phyloP scores from a whole-genome alignment of 78 protist species.

The Polysphondylium violaceum region DNA sequence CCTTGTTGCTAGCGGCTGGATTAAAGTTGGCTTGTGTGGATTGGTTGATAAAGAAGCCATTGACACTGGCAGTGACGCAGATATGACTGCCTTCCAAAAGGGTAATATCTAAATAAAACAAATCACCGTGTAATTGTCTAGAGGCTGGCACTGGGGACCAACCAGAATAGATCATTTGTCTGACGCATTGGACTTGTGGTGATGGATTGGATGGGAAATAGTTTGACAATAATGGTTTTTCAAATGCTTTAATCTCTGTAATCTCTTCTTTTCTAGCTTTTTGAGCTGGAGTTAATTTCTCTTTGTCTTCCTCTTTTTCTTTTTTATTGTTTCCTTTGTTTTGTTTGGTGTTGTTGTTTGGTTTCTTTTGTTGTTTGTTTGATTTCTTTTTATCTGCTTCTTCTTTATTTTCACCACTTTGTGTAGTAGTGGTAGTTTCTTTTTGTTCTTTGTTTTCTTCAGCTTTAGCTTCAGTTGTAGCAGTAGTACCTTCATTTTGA shows the following conservation, averaged over 20 bases:
- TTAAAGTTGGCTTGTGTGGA: conserved; percentile 33
- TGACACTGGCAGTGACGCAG: conserved; percentile 56
- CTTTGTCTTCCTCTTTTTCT: background rate
- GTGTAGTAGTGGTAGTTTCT: background rate
- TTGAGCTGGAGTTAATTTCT: conserved; percentile 3
- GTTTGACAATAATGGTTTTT: conserved; percentile 17
- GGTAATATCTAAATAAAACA: conserved; percentile 80
- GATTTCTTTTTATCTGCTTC: conserved; percentile 29
- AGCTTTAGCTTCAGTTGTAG: background rate
- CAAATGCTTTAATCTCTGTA: conserved; percentile 2
- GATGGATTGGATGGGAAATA: conserved; percentile 43
- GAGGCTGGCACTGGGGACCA: conserved; percentile 87
- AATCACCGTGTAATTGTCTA: conserved; percentile 78
- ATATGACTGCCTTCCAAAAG: conserved; percentile 34
- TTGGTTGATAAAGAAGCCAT: conserved; percentile 78
- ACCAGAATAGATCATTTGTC: conserved; percentile 62
- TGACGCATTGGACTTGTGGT: conserved; percentile 41
- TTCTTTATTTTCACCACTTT: background rate
- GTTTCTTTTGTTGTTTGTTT: background rate
- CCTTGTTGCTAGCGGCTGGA: conserved; percentile 2
- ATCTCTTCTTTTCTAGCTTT: conserved; percentile 45
- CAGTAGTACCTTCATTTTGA: conserved; percentile 1
- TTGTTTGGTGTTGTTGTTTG: conserved; percentile 8
- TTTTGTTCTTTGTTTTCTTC: conserved; percentile 1
- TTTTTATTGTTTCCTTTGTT: background rate